These are phyloP conservation scores for Argentina anserina DNA, from an alignment of 306 rosid species.

Conservation along the genomic window DNA sequence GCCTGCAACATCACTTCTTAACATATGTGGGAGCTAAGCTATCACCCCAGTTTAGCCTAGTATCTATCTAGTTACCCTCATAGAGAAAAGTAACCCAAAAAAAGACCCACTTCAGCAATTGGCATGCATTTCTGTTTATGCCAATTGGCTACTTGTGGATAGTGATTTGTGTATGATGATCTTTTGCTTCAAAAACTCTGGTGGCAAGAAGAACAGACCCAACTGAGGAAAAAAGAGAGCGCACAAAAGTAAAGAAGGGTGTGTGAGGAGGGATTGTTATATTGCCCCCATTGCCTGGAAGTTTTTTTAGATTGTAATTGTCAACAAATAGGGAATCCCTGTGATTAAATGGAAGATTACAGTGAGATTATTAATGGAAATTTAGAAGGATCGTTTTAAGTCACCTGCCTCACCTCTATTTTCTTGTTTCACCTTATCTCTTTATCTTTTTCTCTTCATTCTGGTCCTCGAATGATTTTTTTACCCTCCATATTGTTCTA, in stretches of 20 bases:
- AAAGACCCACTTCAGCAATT: slow-evolving; percentile 6
- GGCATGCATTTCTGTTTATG: slow-evolving; percentile 1
- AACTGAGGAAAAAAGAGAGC: background rate
- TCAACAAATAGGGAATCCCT: slow-evolving; percentile 8
- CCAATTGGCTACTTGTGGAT: slow-evolving; percentile 12
- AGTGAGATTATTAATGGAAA: slow-evolving; percentile 20
- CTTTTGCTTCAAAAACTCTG: slow-evolving; percentile 4
- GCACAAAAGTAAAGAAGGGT: background rate
- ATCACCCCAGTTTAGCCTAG: background rate
- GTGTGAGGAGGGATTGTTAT: slow-evolving; percentile 3
- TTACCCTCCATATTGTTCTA: background rate
- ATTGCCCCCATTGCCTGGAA: slow-evolving; percentile 14
- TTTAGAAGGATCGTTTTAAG: background rate
- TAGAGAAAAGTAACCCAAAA: background rate
- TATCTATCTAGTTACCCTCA: background rate
- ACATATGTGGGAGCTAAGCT: slow-evolving; percentile 10
- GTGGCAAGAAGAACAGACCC: slow-evolving; percentile 8
- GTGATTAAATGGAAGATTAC: slow-evolving; percentile 11
- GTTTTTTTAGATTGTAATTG: slow-evolving; percentile 10
- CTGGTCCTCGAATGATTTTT: slow-evolving; percentile 5
- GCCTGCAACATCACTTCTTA: slow-evolving; percentile 51
- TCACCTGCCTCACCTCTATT: background rate
- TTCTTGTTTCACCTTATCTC: background rate
- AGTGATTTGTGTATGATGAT: background rate
- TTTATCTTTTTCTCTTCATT: background rate